Percentiles rank a stretch among this genome's conserved stretches.
Conservation (phyloP, 768 basidiomycete genomes). For the Sistotremastrum suecicum region DNA sequence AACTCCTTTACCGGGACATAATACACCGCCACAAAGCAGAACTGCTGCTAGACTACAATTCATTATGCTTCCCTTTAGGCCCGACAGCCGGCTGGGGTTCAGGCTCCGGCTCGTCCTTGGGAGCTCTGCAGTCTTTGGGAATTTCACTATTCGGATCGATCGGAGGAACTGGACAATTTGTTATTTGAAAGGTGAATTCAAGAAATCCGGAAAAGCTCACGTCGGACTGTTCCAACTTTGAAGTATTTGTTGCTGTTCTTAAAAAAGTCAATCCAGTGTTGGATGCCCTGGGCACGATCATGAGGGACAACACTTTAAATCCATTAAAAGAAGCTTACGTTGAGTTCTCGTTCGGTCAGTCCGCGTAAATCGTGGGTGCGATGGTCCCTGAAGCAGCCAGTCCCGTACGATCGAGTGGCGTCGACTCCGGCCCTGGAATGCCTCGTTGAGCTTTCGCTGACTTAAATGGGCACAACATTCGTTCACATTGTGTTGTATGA, state of each 20-base stretch:
- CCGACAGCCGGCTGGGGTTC: too few relatives aligned
- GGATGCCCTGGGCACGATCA: conserved; percentile 38
- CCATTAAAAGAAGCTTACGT: conserved; percentile 29
- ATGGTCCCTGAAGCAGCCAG: conserved; percentile 86
- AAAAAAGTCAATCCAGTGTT: conserved; percentile 89
- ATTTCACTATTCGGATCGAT: too few relatives aligned
- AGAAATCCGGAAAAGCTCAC: background rate
- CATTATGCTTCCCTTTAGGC: too few relatives aligned
- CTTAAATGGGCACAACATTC: background rate
- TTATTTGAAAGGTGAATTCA: background rate
- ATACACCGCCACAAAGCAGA: too few relatives aligned
- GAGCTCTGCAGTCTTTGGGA: too few relatives aligned
- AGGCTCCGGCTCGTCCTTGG: too few relatives aligned
- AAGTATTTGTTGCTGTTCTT: conserved; percentile 63
- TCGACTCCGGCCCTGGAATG: conserved; percentile 61
- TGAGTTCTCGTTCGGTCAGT: conserved; percentile 52
- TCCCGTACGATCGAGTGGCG: conserved; percentile 85
- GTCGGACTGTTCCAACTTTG: conserved; percentile 56
- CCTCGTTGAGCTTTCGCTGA: conserved; percentile 1
- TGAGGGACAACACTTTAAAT: conserved; percentile 2
- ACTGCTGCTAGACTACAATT: too few relatives aligned
- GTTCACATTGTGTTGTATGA: conserved; percentile 57
- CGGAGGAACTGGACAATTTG: too few relatives aligned
- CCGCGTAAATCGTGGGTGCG: conserved; percentile 85
- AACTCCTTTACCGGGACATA: too few relatives aligned